Percentiles rank a stretch among this genome's conserved stretches.
Conservation (phyloP, 2,329 filamentous ascomycete genomes). For the Triangularia verruculosa region DNA sequence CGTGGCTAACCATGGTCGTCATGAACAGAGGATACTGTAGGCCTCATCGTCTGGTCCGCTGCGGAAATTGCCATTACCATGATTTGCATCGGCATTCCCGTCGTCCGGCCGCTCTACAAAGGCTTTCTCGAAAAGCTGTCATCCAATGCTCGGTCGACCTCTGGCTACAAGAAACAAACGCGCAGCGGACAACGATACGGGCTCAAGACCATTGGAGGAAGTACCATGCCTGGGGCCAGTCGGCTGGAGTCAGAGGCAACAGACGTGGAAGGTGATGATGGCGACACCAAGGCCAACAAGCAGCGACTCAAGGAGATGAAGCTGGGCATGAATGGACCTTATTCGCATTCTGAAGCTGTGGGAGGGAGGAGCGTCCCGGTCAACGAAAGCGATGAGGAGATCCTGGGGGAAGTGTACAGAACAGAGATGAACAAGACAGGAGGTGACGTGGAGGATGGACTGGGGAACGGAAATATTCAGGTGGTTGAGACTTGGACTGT, state of each 20-base stretch:
- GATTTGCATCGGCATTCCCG: constrained; percentile 26
- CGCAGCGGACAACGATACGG: background rate
- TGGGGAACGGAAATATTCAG: background rate
- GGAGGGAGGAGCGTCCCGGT: no score
- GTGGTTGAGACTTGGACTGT: background rate
- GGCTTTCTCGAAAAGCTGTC: constrained; percentile 16
- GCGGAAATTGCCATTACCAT: constrained; percentile 29
- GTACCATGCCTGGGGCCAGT: background rate
- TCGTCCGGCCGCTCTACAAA: constrained; percentile 24
- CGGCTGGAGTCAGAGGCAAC: background rate
- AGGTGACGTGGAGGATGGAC: background rate
- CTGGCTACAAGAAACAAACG: constrained; percentile 13
- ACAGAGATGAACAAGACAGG: background rate
- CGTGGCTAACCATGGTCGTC: background rate
- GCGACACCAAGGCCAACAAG: background rate
- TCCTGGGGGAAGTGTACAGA: no score
- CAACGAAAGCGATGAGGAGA: no score
- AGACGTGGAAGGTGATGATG: background rate
- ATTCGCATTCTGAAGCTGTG: constrained; percentile 6
- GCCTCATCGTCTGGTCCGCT: constrained; percentile 26
- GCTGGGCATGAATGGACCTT: constrained; percentile 14
- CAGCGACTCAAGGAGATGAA: constrained; percentile 11
- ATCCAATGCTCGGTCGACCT: background rate
- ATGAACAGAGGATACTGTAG: constrained; percentile 16
- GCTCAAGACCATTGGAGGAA: constrained; percentile 15